Evolutionary conservation across 2,329 filamentous ascomycete genomes (phyloP), one percentile per base, ranked within the genome.

Genomic region (Hypomyces rosellus): DNA sequence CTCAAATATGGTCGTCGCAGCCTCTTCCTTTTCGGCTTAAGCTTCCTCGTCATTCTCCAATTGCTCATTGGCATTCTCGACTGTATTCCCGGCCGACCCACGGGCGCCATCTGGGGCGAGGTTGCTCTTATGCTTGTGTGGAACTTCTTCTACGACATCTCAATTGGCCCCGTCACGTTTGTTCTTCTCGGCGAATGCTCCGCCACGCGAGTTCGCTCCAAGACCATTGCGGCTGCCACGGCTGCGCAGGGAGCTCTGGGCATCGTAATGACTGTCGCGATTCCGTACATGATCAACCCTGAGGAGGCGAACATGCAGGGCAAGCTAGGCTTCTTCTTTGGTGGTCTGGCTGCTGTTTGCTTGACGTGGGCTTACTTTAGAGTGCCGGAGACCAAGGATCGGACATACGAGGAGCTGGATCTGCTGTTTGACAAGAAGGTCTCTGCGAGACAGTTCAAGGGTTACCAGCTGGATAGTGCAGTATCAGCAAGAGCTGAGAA

Each of bases 61-160:
- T 61, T 69, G 43, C 55, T 68, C 33, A 71, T 77, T 14, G 73
- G 66, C 3, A 61, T 71, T 20, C 50, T 61, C 63, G 39, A 65
- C 61, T 47, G 63, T 81, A 85, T 1, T 78, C 82, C 0, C 68
- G 74, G 0, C 57, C 69, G 2, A 73, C 68, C 47, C 5, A 61
- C 55, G 6, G 55, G 56, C 20, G 57, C 62, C 11, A 61, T 71
- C 4, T 73, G 69, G 64, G 65, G 64, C 0, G 69, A 74, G 50
- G 67, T 68, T 0, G 59, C 63, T 0, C 61, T 75, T 9, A 65
- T 70, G 4, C 54, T 77, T 20, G 64, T 73, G 20, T 77, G 72
- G 70, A 69, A 72, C 9, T 61, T 70, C 18, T 58, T 65, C 5
- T 74, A 73, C 57, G 68, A 65, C n/a, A 65, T 73, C 40, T 68